These are phyloP conservation scores for Vachellia collinsii DNA, from an alignment of 306 rosid genomes.

Conservation along the genomic window DNA sequence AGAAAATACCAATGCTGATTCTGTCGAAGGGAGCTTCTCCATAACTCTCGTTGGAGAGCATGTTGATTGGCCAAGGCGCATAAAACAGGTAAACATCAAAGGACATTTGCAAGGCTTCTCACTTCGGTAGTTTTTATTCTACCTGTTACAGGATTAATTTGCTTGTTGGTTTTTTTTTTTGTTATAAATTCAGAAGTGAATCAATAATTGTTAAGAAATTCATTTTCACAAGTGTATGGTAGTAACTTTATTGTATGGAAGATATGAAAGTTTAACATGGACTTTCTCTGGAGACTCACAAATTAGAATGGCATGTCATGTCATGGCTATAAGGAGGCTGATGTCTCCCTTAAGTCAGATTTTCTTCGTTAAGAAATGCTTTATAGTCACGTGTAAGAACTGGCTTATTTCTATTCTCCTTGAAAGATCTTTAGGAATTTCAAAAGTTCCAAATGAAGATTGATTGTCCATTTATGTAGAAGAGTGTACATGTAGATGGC, in stretches of 20 bases:
- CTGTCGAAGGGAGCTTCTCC: neutral
- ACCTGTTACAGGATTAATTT: neutral
- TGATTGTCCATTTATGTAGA: neutral
- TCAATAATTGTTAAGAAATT: neutral
- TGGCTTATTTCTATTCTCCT: neutral
- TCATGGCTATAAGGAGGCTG: neutral
- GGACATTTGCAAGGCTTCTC: neutral
- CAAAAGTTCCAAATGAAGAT: neutral
- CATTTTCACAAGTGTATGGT: neutral
- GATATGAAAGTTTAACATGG: neutral
- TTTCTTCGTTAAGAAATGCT: neutral
- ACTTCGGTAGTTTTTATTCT: neutral
- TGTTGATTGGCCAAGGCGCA: neutral
- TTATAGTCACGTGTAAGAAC: neutral
- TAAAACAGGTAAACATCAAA: neutral
- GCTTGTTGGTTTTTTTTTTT: too few species aligned
- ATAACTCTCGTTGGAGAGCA: neutral
- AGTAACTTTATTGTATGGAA: neutral
- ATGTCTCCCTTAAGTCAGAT: neutral
- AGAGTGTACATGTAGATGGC: too few species aligned
- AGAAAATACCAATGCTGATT: neutral
- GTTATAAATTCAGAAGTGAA: neutral
- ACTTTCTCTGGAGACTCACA: neutral
- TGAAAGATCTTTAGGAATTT: neutral
- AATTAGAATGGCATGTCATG: neutral